Base-by-base conservation (phyloP, 768 basidiomycete genomes). In the Auricularia sp. region DNA sequence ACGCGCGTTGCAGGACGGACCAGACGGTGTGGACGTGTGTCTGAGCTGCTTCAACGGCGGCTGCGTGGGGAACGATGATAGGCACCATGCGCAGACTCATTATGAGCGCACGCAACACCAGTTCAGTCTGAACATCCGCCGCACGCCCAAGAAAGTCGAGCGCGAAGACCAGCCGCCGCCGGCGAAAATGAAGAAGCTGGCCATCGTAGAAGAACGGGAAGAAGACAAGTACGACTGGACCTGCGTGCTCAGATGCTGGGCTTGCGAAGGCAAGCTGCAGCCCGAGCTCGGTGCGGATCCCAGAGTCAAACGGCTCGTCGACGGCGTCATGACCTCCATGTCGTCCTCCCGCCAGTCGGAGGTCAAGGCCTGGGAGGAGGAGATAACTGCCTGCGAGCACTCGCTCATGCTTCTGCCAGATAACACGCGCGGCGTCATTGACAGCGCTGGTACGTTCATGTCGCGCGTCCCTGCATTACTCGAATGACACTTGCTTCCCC, bases 351-450 rank as follows among this genome's bases (percentile, higher is more conserved):
- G 93, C 60, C 90, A 96, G 72, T 92, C 90, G 0, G 94, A 98
- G 71, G 89, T 99, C 60, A 89, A 97, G 75, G 90, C 97, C 5
- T 99, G 97, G 97, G 93, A 98, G 73, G 95, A 98, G 74, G 96
- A 98, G 68, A 87, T 97, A 51, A 70, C 78, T 0, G 75, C 92
- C 6, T 99, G 97, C 79, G 87, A 92, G 71, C 97, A 99, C 67
- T 81, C 86, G 7, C 73, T 83, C 11, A 78, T 79, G 11, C 74
- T 89, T 3, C 73, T 82, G 42, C 87, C 87, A 67, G 72, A 61
- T 70, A 78, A 83, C 71, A 68, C 73, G 3, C 78, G 77, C 3
- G 81, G 78, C 11, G 74, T 74, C 11, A 87, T 87, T 23, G 74
- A 77, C 0, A 77, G 83, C 0, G 81, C 83, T 0, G 87, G 86